Conservation (phyloP, 2,329 filamentous ascomycete genomes). For the Colletotrichum tabaci region DNA sequence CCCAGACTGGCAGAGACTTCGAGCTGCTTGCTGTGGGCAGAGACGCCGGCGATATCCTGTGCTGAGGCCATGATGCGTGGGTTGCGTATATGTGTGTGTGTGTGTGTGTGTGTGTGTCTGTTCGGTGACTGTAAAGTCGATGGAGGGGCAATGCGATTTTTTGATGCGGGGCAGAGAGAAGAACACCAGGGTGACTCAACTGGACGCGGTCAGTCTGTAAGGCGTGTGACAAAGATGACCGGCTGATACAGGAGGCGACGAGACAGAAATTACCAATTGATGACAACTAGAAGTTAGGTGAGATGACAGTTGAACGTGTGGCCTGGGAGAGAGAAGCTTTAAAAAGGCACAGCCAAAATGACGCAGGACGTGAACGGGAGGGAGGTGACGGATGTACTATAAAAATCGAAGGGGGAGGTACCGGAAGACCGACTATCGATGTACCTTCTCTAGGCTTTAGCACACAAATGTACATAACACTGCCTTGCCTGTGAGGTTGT, state of each 20-base stretch:
- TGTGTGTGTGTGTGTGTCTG: neutral
- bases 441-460: neutral
- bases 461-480: neutral
- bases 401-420: neutral
- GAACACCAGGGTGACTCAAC: neutral
- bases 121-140: constrained; percentile 1
- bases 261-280: neutral
- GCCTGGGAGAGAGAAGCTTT: constrained; percentile 26
- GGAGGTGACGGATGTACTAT: constrained; percentile 9
- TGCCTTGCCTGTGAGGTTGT: constrained; percentile 1
- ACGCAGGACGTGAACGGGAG: constrained; percentile 26
- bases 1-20: constrained; percentile 73
- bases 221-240: neutral
- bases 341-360: constrained; percentile 27
- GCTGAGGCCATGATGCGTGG: constrained; percentile 59
- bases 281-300: neutral
- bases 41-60: constrained; percentile 63
- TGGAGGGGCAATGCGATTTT: constrained; percentile 33
- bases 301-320: neutral
- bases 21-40: constrained; percentile 47
- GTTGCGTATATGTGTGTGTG: neutral
- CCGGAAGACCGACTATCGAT: neutral
- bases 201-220: neutral
- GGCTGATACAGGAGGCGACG: neutral
- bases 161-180: constrained; percentile 22